A percentile compares a stretch with the other conserved stretches of the same genome.
phyloP scores from a whole-genome alignment of 1,284 basidiomycete species.

The Ustilago shanxiensis region DNA sequence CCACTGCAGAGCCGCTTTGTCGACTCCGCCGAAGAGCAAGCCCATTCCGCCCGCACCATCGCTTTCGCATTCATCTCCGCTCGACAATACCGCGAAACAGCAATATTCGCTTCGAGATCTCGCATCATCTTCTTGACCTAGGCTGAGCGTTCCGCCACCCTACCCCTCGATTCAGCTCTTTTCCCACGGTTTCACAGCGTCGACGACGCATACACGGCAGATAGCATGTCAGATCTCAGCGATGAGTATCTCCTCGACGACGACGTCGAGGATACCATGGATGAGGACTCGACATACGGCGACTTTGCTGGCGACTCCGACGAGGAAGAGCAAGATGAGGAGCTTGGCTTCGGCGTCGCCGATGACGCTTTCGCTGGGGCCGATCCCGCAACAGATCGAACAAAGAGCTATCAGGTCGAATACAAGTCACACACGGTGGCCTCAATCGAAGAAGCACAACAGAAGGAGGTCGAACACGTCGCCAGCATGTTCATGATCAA shows the following conservation, averaged over 20 bases:
- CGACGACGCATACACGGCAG: background rate
- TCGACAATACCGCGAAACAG: background rate
- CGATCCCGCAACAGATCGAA: slow-evolving; percentile 48
- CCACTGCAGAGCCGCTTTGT: too few species aligned
- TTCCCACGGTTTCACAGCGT: background rate
- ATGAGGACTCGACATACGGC: slow-evolving; percentile 63
- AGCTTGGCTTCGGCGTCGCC: slow-evolving; percentile 47
- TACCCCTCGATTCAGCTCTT: background rate
- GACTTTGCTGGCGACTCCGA: slow-evolving; percentile 42
- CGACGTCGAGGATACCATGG: slow-evolving; percentile 65
- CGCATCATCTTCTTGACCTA: background rate
- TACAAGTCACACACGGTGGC: slow-evolving; percentile 57
- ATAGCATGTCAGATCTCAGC: slow-evolving; percentile 51
- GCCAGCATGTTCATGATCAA: slow-evolving; percentile 67
- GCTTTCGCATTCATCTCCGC: background rate
- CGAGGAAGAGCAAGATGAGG: slow-evolving; percentile 47
- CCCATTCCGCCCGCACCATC: too few species aligned
- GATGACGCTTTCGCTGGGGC: slow-evolving; percentile 53
- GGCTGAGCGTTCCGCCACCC: too few species aligned
- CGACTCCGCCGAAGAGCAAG: too few species aligned
- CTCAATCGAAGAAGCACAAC: slow-evolving; percentile 58
- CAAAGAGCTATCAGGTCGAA: slow-evolving; percentile 64
- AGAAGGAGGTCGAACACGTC: slow-evolving; percentile 65
- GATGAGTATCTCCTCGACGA: slow-evolving; percentile 51
- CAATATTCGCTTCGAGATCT: background rate